phyloP scores from a whole-genome alignment of 306 rosid species.

The Leucaena leucocephala region DNA sequence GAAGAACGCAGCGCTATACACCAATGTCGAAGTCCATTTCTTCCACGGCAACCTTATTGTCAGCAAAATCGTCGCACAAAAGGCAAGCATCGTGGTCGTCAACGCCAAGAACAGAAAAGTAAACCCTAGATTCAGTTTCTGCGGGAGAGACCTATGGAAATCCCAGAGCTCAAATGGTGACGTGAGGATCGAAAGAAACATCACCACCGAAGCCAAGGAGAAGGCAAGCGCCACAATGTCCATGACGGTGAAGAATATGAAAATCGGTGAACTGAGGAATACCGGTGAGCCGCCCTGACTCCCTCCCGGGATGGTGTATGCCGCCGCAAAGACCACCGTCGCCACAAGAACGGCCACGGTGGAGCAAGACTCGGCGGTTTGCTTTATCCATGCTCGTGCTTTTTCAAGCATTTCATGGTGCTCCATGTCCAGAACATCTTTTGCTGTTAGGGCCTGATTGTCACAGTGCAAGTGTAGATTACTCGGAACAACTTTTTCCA shows the following conservation, averaged over 20 bases:
- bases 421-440: background rate
- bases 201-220: constrained; percentile 42
- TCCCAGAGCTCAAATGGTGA: constrained; percentile 36
- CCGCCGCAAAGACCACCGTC: constrained; percentile 40
- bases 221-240: constrained; percentile 35
- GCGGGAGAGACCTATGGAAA: constrained; percentile 33
- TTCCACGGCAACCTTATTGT: background rate
- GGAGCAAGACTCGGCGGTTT: constrained; percentile 44
- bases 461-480: constrained; percentile 9
- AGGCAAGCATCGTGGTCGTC: constrained; percentile 39
- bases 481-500: constrained; percentile 9
- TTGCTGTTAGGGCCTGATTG: background rate
- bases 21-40: background rate
- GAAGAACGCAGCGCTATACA: constrained; percentile 30
- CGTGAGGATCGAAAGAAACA: constrained; percentile 47
- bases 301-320: constrained; percentile 38
- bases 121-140: constrained; percentile 35
- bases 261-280: constrained; percentile 18
- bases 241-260: constrained; percentile 39
- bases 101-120: constrained; percentile 37
- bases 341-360: constrained; percentile 38
- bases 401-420: constrained; percentile 7
- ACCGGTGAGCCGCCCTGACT: constrained; percentile 5
- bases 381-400: constrained; percentile 38
- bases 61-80: constrained; percentile 38